Evolutionary conservation across 805 yeast species (phyloP), one percentile per base, ranked within the genome.

Genomic region (Candida corydali): DNA sequence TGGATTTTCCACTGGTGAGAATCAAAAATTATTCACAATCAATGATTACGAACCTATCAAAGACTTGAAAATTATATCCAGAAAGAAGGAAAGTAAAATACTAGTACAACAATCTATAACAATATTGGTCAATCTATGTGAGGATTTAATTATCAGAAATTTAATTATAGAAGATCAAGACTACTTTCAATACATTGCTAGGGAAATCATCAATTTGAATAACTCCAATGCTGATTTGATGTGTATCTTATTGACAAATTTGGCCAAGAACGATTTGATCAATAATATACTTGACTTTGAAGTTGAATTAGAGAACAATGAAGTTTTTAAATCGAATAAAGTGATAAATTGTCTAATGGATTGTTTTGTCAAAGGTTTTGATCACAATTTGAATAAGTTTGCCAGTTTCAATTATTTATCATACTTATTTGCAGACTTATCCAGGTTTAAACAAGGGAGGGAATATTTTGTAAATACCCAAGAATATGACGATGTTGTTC

Each of bases 361-460:
- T 60, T 79, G 89, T 52, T 88, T 87, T 54, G 95, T 88, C 27
- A 84, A 84, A 52, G 96, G 96, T 6, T 69, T 74, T 31, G 88
- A 83, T 50, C 70, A 86, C 54, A 59, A 76, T 11, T 67, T 87
- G 41, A 87, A 86, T 63, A 75, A 73, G 50, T 72, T 67, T 48
- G 93, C 95, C 2, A 74, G 76, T 47, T 91, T 63, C 51, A 96
- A 89, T 57, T 89, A 86, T 55, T 66, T 93, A 44, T 75, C 95
- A 1, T 87, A 81, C 56, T 86, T 86, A 55, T 89, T 93, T 60
- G 89, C 95, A 10, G 97, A 91, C 54, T 66, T 87, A 31, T 86
- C 97, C 1, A 75, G 96, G 47, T 83, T 81, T 50, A 62, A 65
- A 24, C 59, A 61, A 36, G 91, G 91, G n/a, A 76, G 96, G 57